A percentile compares a stretch with the other conserved stretches of the same genome.
phyloP scores from a whole-genome alignment of 108 stramenopile species.

The Nitzschia palea region DNA sequence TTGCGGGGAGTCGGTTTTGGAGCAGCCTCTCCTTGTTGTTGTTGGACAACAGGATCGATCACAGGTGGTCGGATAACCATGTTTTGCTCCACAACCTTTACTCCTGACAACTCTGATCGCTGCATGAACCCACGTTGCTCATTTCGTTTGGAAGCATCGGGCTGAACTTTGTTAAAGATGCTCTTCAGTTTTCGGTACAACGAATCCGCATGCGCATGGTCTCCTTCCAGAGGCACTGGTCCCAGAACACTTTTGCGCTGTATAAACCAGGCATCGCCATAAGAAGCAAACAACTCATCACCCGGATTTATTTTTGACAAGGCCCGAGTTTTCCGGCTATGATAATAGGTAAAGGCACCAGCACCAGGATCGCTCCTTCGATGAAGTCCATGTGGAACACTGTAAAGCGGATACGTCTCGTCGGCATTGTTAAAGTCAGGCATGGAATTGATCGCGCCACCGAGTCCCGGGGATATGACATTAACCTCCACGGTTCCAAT shows the following conservation, averaged over 20 bases:
- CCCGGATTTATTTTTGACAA: conserved; percentile 28
- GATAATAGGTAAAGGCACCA: conserved; percentile 39
- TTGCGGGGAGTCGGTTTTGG: neutral
- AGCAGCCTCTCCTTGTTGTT: neutral
- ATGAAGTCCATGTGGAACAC: conserved; percentile 39
- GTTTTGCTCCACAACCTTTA: neutral
- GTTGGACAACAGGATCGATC: neutral
- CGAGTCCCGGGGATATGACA: conserved; percentile 38
- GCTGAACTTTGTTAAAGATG: neutral
- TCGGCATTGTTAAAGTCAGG: conserved; percentile 38
- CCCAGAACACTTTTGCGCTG: conserved; percentile 15
- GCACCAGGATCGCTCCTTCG: conserved; percentile 54
- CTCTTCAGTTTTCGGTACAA: conserved; percentile 10
- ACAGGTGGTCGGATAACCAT: neutral
- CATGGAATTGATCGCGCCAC: conserved; percentile 35
- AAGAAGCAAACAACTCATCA: conserved; percentile 46
- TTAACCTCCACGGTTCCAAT: conserved; percentile 20
- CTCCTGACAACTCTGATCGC: conserved; percentile 18
- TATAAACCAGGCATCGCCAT: conserved; percentile 31
- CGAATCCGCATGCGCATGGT: conserved; percentile 17
- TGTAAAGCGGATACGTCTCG: conserved; percentile 16
- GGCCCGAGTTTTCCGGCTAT: conserved; percentile 33
- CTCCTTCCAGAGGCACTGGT: conserved; percentile 35
- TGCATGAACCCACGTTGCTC: conserved; percentile 29
- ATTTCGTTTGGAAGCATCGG: conserved; percentile 23